Conservation (phyloP, 2,329 filamentous ascomycete species). For the Xylariaceae sp. region DNA sequence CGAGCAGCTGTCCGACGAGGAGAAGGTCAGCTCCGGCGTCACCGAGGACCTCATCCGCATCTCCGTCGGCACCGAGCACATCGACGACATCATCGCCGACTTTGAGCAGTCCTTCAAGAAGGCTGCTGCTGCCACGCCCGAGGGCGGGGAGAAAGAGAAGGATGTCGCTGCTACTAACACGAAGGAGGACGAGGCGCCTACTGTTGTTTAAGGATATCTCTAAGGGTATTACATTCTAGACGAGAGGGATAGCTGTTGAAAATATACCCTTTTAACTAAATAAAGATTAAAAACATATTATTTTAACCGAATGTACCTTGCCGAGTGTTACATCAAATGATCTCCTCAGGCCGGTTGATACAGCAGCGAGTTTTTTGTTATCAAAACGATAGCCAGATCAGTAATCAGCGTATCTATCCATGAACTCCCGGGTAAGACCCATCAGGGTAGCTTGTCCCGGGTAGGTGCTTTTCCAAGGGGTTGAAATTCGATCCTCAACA, state of each 20-base stretch:
- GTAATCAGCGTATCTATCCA: too few species aligned
- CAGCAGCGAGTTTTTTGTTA: too few species aligned
- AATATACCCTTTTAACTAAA: constrained; percentile 25
- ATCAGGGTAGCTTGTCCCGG: too few species aligned
- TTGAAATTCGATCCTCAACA: too few species aligned
- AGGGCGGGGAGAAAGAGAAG: constrained; percentile 41
- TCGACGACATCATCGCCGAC: constrained; percentile 95
- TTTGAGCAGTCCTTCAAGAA: constrained; percentile 88
- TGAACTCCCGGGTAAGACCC: too few species aligned
- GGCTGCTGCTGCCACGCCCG: constrained; percentile 51
- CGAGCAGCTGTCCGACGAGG: constrained; percentile 82
- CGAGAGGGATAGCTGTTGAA: constrained; percentile 14
- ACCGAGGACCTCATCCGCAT: constrained; percentile 93
- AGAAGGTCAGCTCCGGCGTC: constrained; percentile 81
- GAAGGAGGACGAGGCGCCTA: constrained; percentile 49
- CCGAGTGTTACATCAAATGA: too few species aligned
- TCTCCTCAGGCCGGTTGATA: too few species aligned
- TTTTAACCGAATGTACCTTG: too few species aligned
- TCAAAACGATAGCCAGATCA: too few species aligned
- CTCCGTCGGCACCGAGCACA: constrained; percentile 94
- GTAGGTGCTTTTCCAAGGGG: too few species aligned
- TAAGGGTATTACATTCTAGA: background rate
- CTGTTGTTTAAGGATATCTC: constrained; percentile 48
- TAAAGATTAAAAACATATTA: too few species aligned
- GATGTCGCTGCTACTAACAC: constrained; percentile 36